A percentile compares a stretch with the other conserved stretches of the same genome.
These are phyloP conservation scores for Lathyrus aphaca DNA, from an alignment of 306 rosid species.

Conservation along the genomic window DNA sequence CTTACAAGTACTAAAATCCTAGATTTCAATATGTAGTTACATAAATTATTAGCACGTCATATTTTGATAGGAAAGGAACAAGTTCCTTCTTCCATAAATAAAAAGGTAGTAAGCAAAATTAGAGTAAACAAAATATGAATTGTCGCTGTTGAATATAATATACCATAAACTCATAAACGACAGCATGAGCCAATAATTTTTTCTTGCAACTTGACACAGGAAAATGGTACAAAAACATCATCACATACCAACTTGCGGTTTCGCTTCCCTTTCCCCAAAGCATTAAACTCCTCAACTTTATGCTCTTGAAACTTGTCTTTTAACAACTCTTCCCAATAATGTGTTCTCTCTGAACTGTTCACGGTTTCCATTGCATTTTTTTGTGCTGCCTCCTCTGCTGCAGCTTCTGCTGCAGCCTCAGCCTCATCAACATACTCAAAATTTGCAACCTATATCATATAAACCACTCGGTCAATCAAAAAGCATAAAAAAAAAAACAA, in stretches of 20 bases:
- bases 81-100: conserved; percentile 12
- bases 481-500: neutral
- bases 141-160: conserved; percentile 12
- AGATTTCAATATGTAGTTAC: conserved; percentile 6
- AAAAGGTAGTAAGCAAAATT: conserved; percentile 7
- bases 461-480: conserved; percentile 28
- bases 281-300: conserved; percentile 82
- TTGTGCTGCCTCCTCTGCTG: conserved; percentile 77
- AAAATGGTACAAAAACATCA: conserved; percentile 21
- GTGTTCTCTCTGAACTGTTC: conserved; percentile 65
- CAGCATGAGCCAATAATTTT: conserved; percentile 17
- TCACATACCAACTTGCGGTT: conserved; percentile 83
- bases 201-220: conserved; percentile 14
- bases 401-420: conserved; percentile 76
- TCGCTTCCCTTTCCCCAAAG: conserved; percentile 96
- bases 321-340: conserved; percentile 94
- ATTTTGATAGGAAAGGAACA: conserved; percentile 13
- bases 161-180: conserved; percentile 28
- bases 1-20: conserved; percentile 17
- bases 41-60: conserved; percentile 25
- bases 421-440: conserved; percentile 91
- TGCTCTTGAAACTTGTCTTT: conserved; percentile 85
- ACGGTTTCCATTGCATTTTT: conserved; percentile 54
- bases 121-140: conserved; percentile 27
- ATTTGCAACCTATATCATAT: conserved; percentile 81